Evolutionary conservation across 2,329 filamentous ascomycete species (phyloP).

Genomic region (Aspergillus texensis): DNA sequence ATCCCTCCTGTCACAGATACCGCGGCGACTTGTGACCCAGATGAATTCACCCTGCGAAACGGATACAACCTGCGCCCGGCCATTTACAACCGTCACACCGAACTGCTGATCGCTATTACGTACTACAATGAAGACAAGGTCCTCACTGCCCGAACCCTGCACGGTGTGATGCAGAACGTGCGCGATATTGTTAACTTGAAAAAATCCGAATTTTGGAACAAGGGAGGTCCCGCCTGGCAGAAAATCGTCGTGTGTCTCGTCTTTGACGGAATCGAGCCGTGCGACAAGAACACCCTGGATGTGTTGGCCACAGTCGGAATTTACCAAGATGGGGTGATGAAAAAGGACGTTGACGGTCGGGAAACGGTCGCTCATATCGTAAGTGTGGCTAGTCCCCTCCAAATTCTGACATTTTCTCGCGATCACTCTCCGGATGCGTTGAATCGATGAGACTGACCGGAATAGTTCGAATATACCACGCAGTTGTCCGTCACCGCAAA

Average conservation of each 20-base stretch:
- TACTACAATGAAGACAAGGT: constrained; percentile 99
- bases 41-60: constrained; percentile 97
- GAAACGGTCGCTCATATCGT: constrained; percentile 91
- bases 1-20: constrained; percentile 61
- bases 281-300: constrained; percentile 93
- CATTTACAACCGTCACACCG: constrained; percentile 98
- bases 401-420: constrained; percentile 6
- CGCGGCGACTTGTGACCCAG: constrained; percentile 93
- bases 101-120: constrained; percentile 94
- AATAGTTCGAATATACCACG: constrained; percentile 89
- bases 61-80: constrained; percentile 95
- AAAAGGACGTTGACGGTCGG: constrained; percentile 96
- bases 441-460: constrained; percentile 19
- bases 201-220: constrained; percentile 99
- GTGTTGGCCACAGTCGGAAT: constrained; percentile 91
- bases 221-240: constrained; percentile 97
- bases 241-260: constrained; percentile 98
- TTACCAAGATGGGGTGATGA: constrained; percentile 98
- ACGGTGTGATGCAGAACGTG: constrained; percentile 99
- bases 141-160: constrained; percentile 84
- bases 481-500: constrained; percentile 94
- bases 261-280: constrained; percentile 97
- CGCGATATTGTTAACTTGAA: constrained; percentile 98
- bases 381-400: constrained; percentile 55
- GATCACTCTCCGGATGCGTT: not conserved